Base-by-base conservation (phyloP, 139 green algal genomes). In the Yamagishiella unicocca region DNA sequence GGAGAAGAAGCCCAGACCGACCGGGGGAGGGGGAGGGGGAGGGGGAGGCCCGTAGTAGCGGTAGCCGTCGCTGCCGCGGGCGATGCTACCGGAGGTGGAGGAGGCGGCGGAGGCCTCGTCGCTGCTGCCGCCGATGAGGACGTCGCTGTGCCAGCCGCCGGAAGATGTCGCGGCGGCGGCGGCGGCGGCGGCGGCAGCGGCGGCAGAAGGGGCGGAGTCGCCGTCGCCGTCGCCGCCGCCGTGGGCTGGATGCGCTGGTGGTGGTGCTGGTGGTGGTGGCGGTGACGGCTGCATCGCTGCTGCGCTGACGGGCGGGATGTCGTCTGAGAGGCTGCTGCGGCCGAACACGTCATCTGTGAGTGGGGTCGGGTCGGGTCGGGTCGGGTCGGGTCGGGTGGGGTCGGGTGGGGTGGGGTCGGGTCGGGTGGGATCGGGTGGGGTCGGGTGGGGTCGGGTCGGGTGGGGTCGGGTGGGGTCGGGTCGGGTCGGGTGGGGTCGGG, bases 71-170 rank as follows among this genome's bases (percentile, higher is more conserved):
- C 19, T 22, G 58, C 19, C 58, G 58, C 19, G 6, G 58, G 58
- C 58, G 19, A 67, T 27, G 58, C 19, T 6, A n/a, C 58, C 58
- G 58, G 19, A 35, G 58, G 58, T 42, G 29, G 12, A 9, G 64
- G n/a, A n/a, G n/a, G n/a, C n/a, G n/a, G n/a, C n/a, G n/a, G n/a
- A n/a, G n/a, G n/a, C n/a, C n/a, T n/a, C 70, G 38, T 55, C 70
- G 21, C 38, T 55, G 70, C 70, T 77, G 70, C 46, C 55, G 4
- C 35, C 76, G 12, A 35, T 6, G 19, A 78, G 33, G 22, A 50
- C 78, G 76, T 43, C 67, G 87, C 73, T 82, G 38, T 29, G 37
- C 9, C 83, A 61, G 33, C 70, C 19, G 83, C 50, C 50, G 14
- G 17, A 58, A 58, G 50, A 25, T 12, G 17, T 58, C 14, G 14